Base-by-base conservation (phyloP, 139 green algal genomes). In the Chlamydomonas eustigma region DNA sequence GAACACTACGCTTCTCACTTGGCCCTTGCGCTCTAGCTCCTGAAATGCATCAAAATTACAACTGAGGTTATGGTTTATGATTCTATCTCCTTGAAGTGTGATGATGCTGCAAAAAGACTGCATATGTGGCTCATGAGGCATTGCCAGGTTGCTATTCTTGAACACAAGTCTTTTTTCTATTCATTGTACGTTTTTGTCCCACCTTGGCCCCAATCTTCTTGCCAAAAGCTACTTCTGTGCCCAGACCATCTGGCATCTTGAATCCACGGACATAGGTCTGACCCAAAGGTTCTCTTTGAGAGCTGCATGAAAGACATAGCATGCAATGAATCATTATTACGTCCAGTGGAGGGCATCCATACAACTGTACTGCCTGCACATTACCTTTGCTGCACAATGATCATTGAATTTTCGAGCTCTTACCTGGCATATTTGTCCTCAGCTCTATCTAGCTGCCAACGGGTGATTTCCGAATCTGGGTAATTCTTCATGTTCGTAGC, bases 351-450 rank as follows among this genome's bases (percentile, higher is more conserved):
- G n/a, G n/a, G n/a, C n/a, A n/a, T n/a, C n/a, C n/a, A n/a, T n/a
- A n/a, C n/a, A n/a, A n/a, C n/a, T n/a, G n/a, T n/a, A n/a, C n/a
- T n/a, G n/a, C n/a, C n/a, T n/a, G n/a, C n/a, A n/a, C n/a, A n/a
- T n/a, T n/a, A n/a, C n/a, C n/a, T n/a, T n/a, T n/a, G n/a, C n/a
- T n/a, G n/a, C n/a, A n/a, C n/a, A n/a, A n/a, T n/a, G n/a, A n/a
- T n/a, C n/a, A n/a, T n/a, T n/a, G n/a, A n/a, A n/a, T n/a, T n/a
- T n/a, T n/a, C n/a, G n/a, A n/a, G n/a, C 58, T 5, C 65, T 72
- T 35, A 91, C 87, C 83, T 90, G 1, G 78, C 77, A 68, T 94
- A 94, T 1, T 89, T 72, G 4, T 84, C 78, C 79, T 94, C 90
- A 35, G 69, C 37, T 8, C 78, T 79, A 64, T 92, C 85, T n/a